Conservation (phyloP, 345 rosid species). For the Eucalyptus lansdowneana region DNA sequence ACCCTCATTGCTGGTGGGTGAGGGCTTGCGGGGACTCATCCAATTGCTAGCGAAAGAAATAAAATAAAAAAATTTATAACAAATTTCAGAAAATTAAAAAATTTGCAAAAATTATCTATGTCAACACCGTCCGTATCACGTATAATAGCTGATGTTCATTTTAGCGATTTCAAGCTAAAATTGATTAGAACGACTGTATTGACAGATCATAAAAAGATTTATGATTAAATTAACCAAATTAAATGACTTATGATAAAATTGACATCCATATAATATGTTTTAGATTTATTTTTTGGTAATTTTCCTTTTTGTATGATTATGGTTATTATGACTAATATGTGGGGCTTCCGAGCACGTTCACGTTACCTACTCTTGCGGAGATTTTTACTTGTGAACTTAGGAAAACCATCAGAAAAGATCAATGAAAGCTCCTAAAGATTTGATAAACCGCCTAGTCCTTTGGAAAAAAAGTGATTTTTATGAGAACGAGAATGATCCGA, state of each 20-base stretch:
- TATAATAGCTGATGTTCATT: rapidly evolving
- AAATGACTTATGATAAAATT: rapidly evolving
- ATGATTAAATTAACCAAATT: neutral
- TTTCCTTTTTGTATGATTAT: neutral
- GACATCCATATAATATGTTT: too few species aligned
- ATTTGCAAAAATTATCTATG: neutral
- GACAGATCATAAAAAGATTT: neutral
- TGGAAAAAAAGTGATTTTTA: neutral
- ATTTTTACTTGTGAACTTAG: neutral
- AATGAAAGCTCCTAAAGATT: neutral
- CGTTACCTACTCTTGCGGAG: neutral
- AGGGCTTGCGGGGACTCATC: neutral
- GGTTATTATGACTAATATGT: neutral
- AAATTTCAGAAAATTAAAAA: too few species aligned
- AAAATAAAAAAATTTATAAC: too few species aligned
- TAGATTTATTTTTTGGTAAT: neutral
- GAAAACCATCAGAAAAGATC: neutral
- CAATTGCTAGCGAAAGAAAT: neutral
- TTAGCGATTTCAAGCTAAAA: rapidly evolving
- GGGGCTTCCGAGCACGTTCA: neutral
- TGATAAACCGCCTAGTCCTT: neutral
- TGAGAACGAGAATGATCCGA: neutral
- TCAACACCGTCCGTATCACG: rapidly evolving
- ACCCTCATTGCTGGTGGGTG: rapidly evolving
- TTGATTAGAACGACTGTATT: rapidly evolving